Conservation (phyloP, 2,329 filamentous ascomycete species). For the Penicillium verrucosum region DNA sequence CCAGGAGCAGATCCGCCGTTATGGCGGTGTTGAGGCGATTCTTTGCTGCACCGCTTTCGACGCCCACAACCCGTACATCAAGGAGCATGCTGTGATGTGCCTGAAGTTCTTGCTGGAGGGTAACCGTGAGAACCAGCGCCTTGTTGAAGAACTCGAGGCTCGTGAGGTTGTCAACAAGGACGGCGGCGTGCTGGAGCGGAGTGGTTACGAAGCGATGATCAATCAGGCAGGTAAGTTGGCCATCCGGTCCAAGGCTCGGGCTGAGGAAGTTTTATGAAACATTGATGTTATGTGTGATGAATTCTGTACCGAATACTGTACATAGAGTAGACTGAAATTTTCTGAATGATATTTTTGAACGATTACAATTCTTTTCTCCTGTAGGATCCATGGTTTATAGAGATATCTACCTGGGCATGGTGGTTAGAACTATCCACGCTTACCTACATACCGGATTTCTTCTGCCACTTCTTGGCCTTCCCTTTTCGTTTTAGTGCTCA, state of each 20-base stretch:
- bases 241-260: constrained; percentile 36
- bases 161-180: constrained; percentile 44
- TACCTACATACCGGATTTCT: too few species aligned
- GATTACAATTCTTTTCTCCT: too few species aligned
- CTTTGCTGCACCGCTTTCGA: constrained; percentile 89
- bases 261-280: constrained; percentile 4
- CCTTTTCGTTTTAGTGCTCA: too few species aligned
- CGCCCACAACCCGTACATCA: constrained; percentile 89
- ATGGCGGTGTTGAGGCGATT: constrained; percentile 82
- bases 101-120: constrained; percentile 67
- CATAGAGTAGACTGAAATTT: background rate
- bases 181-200: constrained; percentile 39
- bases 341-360: background rate
- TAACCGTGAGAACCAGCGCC: constrained; percentile 52
- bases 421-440: background rate
- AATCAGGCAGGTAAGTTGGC: constrained; percentile 44
- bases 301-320: background rate
- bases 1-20: constrained; percentile 79
- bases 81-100: constrained; percentile 84
- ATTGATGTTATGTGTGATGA: constrained; percentile 6
- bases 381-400: background rate
- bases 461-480: too few species aligned
- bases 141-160: constrained; percentile 50
- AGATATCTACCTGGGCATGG: background rate
- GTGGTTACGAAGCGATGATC: constrained; percentile 44